Base-by-base conservation (phyloP, 768 basidiomycete species). In the Tricholomella constricta region DNA sequence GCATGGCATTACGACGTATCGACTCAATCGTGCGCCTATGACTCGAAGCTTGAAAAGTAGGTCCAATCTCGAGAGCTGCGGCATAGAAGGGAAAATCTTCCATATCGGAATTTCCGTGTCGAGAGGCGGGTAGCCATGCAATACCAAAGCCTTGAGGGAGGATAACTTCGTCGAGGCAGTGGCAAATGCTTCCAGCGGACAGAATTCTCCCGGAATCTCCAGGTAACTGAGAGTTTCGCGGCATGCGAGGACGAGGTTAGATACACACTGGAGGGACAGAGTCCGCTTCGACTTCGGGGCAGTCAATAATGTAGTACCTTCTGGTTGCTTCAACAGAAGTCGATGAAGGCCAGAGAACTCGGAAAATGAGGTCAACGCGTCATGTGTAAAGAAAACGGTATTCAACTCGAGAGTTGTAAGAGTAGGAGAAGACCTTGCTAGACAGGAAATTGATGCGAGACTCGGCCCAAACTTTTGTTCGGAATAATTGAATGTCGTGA, bases 131-230 rank as follows among this genome's bases (percentile, higher is more conserved):
- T 51, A 58, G 14, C 57, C 45, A 10, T 52, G 57, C 53, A 58
- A 42, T 22, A 54, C 32, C 15, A 58, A 36, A 15, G 53, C 54
- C 32, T 51, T 54, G 8, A 58, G 40, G 29, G 32, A 36, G 32
- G 26, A 23, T 17, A 58, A 48, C 26, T 41, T 51, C n/a, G 48
- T 34, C 7, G 20, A 4, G 8, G 44, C 32, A 12, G 38, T 43
- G 10, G 48, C 26, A n/a, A 58, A 35, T 7, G 41, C 25, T 26
- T 47, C 52, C 23, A 48, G 10, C 2, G 48, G 48, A 54, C 43
- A 51, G 26, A 43, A 58, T 44, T 58, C 57, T 9, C 52, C 57
- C 11, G 57, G 57, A n/a, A 58, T 12, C 48, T 58, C 57, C n/a
- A 58, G 48, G 27, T 58, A 29, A 22, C 35, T 29, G 10, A 54